Conservation (phyloP, 306 rosid genomes). For the Alnus rubra region DNA sequence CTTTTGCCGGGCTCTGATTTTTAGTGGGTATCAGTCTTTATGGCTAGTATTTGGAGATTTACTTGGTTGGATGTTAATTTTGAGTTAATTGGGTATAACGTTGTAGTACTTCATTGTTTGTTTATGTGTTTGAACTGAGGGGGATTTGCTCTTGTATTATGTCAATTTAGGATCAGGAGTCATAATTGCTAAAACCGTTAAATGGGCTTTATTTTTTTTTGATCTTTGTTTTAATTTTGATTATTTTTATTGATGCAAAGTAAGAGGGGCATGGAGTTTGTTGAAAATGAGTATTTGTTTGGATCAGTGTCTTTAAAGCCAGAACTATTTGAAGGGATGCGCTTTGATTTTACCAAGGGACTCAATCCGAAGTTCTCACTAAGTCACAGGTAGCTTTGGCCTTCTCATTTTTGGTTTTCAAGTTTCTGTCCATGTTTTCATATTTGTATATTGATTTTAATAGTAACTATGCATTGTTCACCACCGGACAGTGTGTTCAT, state of each 20-base stretch:
- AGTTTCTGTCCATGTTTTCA: not conserved
- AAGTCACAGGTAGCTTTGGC: slow-evolving; percentile 75
- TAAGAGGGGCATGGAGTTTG: not conserved
- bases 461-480: not conserved
- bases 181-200: not conserved
- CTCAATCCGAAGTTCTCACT: slow-evolving; percentile 94
- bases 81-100: not conserved
- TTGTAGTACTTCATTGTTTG: too few species aligned
- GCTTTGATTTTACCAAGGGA: slow-evolving; percentile 92
- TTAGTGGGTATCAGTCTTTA: not conserved
- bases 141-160: not conserved
- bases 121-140: not conserved
- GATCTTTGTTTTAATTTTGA: not conserved
- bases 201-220: not conserved
- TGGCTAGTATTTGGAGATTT: not conserved
- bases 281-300: not conserved
- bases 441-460: not conserved
- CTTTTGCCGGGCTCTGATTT: not conserved
- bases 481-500: slow-evolving; percentile 59
- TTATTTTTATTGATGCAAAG: not conserved
- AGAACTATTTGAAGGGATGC: slow-evolving; percentile 91
- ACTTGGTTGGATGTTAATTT: not conserved
- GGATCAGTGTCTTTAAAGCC: slow-evolving; percentile 89
- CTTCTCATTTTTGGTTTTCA: not conserved
- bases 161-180: not conserved